phyloP scores from a whole-genome alignment of 306 rosid species.

The Cicer arietinum region DNA sequence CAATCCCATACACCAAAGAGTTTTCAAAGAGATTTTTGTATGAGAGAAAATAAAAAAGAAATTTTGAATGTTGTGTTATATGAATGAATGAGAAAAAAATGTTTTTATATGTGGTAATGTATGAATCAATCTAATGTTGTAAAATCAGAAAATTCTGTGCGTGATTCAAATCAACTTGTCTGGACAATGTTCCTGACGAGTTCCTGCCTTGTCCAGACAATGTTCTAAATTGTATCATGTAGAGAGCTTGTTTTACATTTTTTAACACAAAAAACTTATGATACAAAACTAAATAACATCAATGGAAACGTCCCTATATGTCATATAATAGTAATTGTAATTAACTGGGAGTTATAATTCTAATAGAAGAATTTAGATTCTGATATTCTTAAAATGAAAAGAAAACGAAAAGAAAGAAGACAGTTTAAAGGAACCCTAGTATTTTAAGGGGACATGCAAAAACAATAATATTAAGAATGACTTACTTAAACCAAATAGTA shows the following conservation, averaged over 20 bases:
- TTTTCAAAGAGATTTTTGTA: too few species aligned
- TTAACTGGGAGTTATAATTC: conserved; percentile 2
- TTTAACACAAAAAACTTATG: not conserved
- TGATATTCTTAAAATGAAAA: not conserved
- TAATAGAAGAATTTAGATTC: not conserved
- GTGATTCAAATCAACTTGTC: too few species aligned
- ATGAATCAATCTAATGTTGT: too few species aligned
- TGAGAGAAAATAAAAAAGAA: too few species aligned
- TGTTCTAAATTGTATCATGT: not conserved
- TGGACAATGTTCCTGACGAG: not conserved
- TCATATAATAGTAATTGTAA: not conserved
- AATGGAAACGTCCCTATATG: not conserved
- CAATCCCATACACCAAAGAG: too few species aligned
- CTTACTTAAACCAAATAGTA: too few species aligned
- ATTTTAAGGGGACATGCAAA: too few species aligned
- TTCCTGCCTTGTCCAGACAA: not conserved
- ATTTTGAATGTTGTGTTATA: too few species aligned
- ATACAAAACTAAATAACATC: not conserved
- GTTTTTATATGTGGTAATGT: too few species aligned
- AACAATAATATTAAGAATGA: too few species aligned
- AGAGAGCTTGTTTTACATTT: not conserved
- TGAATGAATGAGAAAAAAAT: too few species aligned
- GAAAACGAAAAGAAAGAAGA: not conserved
- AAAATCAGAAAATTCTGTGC: too few species aligned
- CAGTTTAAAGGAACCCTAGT: not conserved